phyloP scores from a whole-genome alignment of 2,329 filamentous ascomycete genomes.

The Venturia carpophila region DNA sequence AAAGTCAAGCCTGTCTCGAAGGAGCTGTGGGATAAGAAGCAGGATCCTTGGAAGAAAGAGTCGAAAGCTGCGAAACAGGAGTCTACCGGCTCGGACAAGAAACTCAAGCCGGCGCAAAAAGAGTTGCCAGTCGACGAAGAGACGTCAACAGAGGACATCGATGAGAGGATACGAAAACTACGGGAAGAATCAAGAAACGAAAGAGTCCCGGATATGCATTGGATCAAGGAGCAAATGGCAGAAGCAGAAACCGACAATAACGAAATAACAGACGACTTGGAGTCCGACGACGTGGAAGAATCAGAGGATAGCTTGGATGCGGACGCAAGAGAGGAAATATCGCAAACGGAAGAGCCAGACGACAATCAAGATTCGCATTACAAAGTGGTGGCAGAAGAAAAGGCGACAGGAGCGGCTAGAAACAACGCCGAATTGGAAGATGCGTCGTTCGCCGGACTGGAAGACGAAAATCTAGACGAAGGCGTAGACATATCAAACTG shows the following conservation, averaged over 20 bases:
- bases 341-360: constrained; percentile 21
- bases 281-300: constrained; percentile 29
- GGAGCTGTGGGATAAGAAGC: constrained; percentile 20
- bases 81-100: constrained; percentile 23
- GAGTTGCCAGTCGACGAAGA: background rate
- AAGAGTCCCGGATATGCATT: background rate
- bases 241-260: background rate
- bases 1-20: constrained; percentile 8
- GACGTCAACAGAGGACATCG: too few species aligned
- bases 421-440: constrained; percentile 33
- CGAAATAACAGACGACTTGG: constrained; percentile 23
- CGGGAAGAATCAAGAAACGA: background rate
- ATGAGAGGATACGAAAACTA: background rate
- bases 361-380: background rate
- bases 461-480: constrained; percentile 42
- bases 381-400: background rate
- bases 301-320: constrained; percentile 20
- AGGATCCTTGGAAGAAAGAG: constrained; percentile 22
- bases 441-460: constrained; percentile 49
- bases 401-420: background rate
- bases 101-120: background rate
- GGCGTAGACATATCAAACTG: constrained; percentile 70
- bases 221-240: background rate
- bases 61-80: constrained; percentile 22
- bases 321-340: constrained; percentile 23